Evolutionary conservation across 345 rosid species (phyloP), one percentile per base, ranked within the genome.

Genomic region (Citrus mangshanensis): DNA sequence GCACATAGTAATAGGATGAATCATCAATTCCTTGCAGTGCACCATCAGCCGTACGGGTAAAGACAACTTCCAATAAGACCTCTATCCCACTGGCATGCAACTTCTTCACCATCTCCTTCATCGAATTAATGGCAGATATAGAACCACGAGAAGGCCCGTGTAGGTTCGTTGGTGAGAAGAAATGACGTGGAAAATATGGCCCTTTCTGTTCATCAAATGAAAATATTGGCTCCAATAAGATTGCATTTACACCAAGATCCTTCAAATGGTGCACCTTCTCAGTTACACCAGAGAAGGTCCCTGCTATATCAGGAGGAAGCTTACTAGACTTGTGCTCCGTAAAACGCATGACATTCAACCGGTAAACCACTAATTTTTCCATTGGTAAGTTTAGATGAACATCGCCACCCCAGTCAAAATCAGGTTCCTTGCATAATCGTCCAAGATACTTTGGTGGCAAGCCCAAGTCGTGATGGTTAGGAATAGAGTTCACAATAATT

Each of bases 41-140:
- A 68, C 70, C 78, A 34, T 89, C 91, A 63, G 92, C 91, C 56
- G 94, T 92, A 78, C 91, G 91, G 56, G 95, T 91, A 82, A 88
- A 94, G 72, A 89, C 94, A 70, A 94, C 99, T 87, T 94, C 98
- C 80, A 93, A 84, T 38, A 94, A 85, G 64, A 94, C 93, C 85
- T 94, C 99, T 40, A 94, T 84, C 46, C 97, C 94, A 76, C 85
- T 81, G 58, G 91, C 85, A 79, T 96, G 99, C 78, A 96, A 67
- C 64, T 82, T 86, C 91, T 89, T 94, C 80, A 93, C 99, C 94
- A 94, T 94, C 82, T 90, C 94, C 85, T 91, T 96, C 91, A 91
- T 85, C 6, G 97, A 88, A 61, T 82, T 87, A 80, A 88, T 85
- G n/a, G 91, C 85, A 59, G 90, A 87, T 40, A 85, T 79, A 28